Evolutionary conservation across 192 early-diverging fungal species (phyloP), one percentile per base, ranked within the genome.

Genomic region (Phlyctochytrium arcticum): DNA sequence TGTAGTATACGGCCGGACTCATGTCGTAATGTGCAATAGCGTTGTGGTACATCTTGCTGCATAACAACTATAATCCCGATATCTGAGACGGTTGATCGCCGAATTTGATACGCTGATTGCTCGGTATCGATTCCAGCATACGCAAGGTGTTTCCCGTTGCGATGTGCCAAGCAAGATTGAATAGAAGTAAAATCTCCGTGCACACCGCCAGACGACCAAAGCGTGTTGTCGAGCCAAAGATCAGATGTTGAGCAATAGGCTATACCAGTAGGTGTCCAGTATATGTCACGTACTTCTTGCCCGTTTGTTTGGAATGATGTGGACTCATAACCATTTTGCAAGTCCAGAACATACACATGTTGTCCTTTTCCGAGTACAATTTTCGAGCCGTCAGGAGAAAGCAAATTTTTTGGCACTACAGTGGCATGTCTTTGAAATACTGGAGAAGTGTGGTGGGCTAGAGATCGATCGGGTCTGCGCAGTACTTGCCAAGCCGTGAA

Each of bases 171-270:
- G 35, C 55, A 57, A 8, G 10, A n/a, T 19, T 36, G 26, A 9
- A 57, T 36, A 21, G 24, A 32, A 1, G 34, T 57, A 15, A n/a
- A 34, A 30, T 57, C 55, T 30, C 55, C 55, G 30, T n/a, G 1
- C 23, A 32, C 24, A 36, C 55, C 55, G 4, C 55, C 55, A 57
- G n/a, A 57, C 2, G 55, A 57, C 55, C 29, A 36, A 32, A 57
- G 24, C n/a, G 24, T 10, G 35, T 17, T 32, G 23, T 57, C 34
- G 23, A 57, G 8, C 23, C n/a, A 36, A 21, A 57, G 10, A 19
- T 15, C 34, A 17, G 55, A 33, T n/a, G 19, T 24, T 17, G 55
- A 33, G 55, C 26, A 21, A 23, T 36, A 57, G 15, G 34, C n/a
- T 15, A 57, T 33, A 1, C 15, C 27, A 33, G 19, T 17, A n/a